A percentile compares a stretch with the other conserved stretches of the same genome.
Conservation (phyloP, 1,139 yeast genomes). For the Pichia sp. region DNA sequence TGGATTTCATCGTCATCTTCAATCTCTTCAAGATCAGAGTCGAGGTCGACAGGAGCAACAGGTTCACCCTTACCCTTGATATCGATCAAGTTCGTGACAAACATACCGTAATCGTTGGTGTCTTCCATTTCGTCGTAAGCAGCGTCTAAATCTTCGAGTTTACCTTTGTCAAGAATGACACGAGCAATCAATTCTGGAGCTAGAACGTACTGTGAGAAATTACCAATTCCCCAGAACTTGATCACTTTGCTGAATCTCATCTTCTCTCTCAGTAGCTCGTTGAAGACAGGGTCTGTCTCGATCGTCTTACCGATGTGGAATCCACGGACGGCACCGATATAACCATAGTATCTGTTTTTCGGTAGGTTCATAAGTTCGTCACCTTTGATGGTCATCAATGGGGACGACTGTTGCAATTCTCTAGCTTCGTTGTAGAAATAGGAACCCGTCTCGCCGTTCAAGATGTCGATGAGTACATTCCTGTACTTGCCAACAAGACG, state of each 20-base stretch:
- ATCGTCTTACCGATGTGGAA: constrained; percentile 35
- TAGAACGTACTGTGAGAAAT: constrained; percentile 56
- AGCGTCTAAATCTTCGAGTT: constrained; percentile 34
- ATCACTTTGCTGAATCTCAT: constrained; percentile 41
- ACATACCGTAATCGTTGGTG: constrained; percentile 55
- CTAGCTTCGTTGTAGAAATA: constrained; percentile 50
- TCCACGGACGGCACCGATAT: constrained; percentile 59
- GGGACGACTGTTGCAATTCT: constrained; percentile 37
- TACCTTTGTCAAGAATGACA: constrained; percentile 48
- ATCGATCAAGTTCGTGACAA: constrained; percentile 10
- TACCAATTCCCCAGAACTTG: constrained; percentile 58
- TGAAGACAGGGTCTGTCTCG: constrained; percentile 37
- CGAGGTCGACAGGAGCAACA: neutral
- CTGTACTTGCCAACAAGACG: constrained; percentile 35
- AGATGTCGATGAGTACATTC: constrained; percentile 39
- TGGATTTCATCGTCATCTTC: constrained; percentile 3
- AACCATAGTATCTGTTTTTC: constrained; percentile 54
- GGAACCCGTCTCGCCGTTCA: constrained; percentile 46
- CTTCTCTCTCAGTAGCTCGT: constrained; percentile 34
- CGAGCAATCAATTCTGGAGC: constrained; percentile 62
- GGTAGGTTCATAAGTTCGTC: constrained; percentile 48
- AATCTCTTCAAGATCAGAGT: neutral
- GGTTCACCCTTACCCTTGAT: neutral
- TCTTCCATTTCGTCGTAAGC: constrained; percentile 47
- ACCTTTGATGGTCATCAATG: constrained; percentile 44